Evolutionary conservation across 2,329 filamentous ascomycete species (phyloP).

Genomic region (Botrytis byssoidea): DNA sequence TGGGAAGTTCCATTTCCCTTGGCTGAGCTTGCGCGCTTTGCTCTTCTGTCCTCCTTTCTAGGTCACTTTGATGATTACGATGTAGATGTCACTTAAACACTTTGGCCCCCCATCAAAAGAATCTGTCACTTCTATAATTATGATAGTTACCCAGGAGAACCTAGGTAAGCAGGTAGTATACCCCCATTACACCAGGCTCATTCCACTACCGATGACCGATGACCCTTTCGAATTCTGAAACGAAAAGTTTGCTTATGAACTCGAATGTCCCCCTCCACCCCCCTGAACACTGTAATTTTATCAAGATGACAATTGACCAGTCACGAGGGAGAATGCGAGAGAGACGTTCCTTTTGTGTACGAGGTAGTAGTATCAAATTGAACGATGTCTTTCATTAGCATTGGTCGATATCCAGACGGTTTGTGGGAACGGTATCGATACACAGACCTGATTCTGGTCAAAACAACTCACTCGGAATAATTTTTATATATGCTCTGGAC

Average conservation of each 20-base stretch:
- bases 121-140: background rate
- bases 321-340: background rate
- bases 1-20: background rate
- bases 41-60: background rate
- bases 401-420: background rate
- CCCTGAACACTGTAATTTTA: background rate
- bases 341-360: background rate
- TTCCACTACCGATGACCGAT: background rate
- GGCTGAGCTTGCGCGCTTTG: background rate
- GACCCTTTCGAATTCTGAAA: background rate
- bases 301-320: background rate
- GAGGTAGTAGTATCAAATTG: background rate
- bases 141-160: background rate
- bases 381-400: background rate
- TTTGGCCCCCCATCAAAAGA: background rate
- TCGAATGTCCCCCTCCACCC: background rate
- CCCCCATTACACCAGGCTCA: background rate
- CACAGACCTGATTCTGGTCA: background rate
- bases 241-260: background rate
- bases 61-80: background rate
- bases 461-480: background rate
- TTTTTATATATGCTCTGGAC: slow-evolving; percentile 7
- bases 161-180: too few relatives aligned
- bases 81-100: background rate
- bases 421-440: background rate